phyloP scores from a whole-genome alignment of 495 filamentous ascomycete genomes.

The Penicillium ochrochloron region DNA sequence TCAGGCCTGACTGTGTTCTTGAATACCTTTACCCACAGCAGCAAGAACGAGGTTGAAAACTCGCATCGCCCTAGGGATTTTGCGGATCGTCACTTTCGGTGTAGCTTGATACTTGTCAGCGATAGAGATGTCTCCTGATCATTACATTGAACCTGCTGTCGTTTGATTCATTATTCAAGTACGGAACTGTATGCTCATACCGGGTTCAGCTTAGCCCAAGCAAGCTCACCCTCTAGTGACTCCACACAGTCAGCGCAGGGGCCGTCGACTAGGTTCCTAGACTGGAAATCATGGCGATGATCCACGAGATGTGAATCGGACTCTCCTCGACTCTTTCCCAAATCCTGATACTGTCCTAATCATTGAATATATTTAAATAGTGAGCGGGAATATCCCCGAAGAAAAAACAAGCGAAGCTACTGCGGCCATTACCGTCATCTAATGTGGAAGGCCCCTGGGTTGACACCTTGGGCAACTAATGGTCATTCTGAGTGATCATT shows the following conservation, averaged over 20 bases:
- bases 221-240: no score
- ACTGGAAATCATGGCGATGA: not conserved
- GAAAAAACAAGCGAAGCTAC: not conserved
- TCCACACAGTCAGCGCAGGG: no score
- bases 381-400: not conserved
- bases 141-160: no score
- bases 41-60: not conserved
- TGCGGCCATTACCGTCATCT: not conserved
- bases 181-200: not conserved
- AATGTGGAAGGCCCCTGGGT: not conserved
- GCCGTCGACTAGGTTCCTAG: no score
- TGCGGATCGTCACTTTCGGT: not conserved
- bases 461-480: not conserved
- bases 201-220: not conserved
- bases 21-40: not conserved
- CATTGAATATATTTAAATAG: not conserved
- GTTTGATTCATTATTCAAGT: not conserved
- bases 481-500: not conserved
- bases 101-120: not conserved
- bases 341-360: not conserved
- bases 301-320: not conserved
- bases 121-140: not conserved
- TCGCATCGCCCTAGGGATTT: not conserved
- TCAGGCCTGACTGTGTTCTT: not conserved
- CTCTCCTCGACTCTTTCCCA: not conserved